These are phyloP conservation scores for Vachellia pachyceras DNA, from an alignment of 306 rosid species.

Conservation along the genomic window DNA sequence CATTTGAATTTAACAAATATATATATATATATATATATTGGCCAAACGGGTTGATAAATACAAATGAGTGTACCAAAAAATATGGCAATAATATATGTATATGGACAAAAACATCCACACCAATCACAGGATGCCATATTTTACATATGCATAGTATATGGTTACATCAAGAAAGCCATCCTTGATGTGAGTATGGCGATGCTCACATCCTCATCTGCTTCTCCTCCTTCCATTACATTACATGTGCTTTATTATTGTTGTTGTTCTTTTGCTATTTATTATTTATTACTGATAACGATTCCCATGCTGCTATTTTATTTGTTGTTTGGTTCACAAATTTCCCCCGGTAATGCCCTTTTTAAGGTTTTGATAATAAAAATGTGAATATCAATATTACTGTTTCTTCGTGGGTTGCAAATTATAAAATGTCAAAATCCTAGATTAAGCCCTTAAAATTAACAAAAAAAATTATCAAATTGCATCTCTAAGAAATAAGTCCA, in stretches of 20 bases:
- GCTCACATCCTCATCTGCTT: not conserved
- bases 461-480: not conserved
- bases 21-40: not conserved
- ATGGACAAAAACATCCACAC: conserved; percentile 26
- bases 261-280: not conserved
- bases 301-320: not conserved
- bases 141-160: conserved; percentile 24
- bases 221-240: not conserved
- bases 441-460: not conserved
- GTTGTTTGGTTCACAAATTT: not conserved
- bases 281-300: conserved; percentile 12
- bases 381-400: not conserved
- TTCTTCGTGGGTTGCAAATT: not conserved
- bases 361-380: not conserved
- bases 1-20: not conserved
- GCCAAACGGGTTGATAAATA: not conserved
- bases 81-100: no score
- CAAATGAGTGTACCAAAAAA: not conserved
- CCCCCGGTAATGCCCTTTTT: not conserved
- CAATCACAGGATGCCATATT: conserved; percentile 17
- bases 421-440: not conserved
- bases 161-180: not conserved
- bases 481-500: not conserved
- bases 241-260: conserved; percentile 18
- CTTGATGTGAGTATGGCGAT: not conserved